Conservation (phyloP, 352 stramenopile species). For the Globisporangium rhizosaccharum region DNA sequence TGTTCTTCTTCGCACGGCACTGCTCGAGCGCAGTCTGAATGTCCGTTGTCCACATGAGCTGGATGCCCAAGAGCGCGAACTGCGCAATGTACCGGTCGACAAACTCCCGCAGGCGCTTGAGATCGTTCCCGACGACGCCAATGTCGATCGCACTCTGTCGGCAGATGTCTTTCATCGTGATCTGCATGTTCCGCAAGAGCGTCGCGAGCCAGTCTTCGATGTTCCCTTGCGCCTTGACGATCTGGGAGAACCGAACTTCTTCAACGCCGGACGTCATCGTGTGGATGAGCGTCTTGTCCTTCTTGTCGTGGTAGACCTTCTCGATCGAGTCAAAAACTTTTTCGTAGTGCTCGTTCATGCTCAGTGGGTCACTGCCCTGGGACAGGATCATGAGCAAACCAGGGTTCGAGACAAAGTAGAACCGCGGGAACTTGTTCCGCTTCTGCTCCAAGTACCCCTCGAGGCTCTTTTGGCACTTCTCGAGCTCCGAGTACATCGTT, state of each 20-base stretch:
- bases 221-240: slow-evolving; percentile 96
- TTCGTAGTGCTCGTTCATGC: slow-evolving; percentile 99
- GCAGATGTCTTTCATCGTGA: slow-evolving; percentile 97
- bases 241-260: slow-evolving; percentile 91
- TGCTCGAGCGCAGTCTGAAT: slow-evolving; percentile 94
- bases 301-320: slow-evolving; percentile 97
- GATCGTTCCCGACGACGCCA: slow-evolving; percentile 84
- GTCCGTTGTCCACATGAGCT: slow-evolving; percentile 97
- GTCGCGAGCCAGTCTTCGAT: slow-evolving; percentile 98
- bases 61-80: slow-evolving; percentile 94
- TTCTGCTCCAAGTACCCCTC: slow-evolving; percentile 99
- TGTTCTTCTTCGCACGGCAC: slow-evolving; percentile 94
- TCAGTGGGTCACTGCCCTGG: slow-evolving; percentile 95
- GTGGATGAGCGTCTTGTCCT: slow-evolving; percentile 96
- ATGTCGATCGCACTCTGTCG: slow-evolving; percentile 92
- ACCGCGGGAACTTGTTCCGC: slow-evolving; percentile 97
- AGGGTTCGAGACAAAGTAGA: slow-evolving; percentile 99
- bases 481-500: slow-evolving; percentile 97
- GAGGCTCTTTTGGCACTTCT: slow-evolving; percentile 98
- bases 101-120: slow-evolving; percentile 92
- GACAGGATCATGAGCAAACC: slow-evolving; percentile 97
- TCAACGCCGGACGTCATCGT: slow-evolving; percentile 93
- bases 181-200: slow-evolving; percentile 92
- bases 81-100: slow-evolving; percentile 94
- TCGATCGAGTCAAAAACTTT: slow-evolving; percentile 99